Evolutionary conservation across 495 filamentous ascomycete species (phyloP), one percentile per base, ranked within the genome.

Genomic region (Hypomontagnella monticulosa): DNA sequence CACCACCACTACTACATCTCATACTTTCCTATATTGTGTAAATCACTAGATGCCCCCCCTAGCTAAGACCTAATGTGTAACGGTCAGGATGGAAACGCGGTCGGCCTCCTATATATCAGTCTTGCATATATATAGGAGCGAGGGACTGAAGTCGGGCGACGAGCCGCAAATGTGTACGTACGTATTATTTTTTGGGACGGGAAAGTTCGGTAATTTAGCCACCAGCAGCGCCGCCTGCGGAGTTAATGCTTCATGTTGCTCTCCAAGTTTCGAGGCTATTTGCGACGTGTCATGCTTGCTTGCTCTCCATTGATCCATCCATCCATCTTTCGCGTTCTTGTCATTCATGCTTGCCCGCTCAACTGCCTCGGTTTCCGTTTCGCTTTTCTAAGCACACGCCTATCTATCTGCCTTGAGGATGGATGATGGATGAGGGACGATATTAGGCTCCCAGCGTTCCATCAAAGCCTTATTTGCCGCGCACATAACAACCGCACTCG

Each of bases 41-140:
- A 64, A 53, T 12, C 30, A 40, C 15, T 44, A 50, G 44, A 51
- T 12, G 30, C 12, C 38, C 12, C 15, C n/a, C 15, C 14, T 47
- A 52, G 47, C 36, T 53, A 47, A 58, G 61, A 46, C 15, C 18
- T 58, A 57, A 57, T 57, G 47, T 64, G 53, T 57, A 64, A 49
- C 27, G 30, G 44, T 27, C 23, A 47, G 38, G 20, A 33, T 9
- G 18, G 20, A 38, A 11, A 20, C 6, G 6, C 15, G 47, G 32
- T 50, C 14, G 47, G 47, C 4, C 47, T 27, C 34, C 47, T 15
- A 6, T 37, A 15, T 50, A 36, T 15, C 32, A 19, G 19, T 11
- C 14, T 50, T n/a, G n/a, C n/a, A n/a, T n/a, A 14, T 16, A 6
- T 18, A 34, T 4, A 12, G 47, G 27, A 50, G 30, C 30, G 4